Evolutionary conservation across 2,329 filamentous ascomycete species (phyloP), one percentile per base, ranked within the genome.

Genomic region (Hymenoscyphus fructigenus): DNA sequence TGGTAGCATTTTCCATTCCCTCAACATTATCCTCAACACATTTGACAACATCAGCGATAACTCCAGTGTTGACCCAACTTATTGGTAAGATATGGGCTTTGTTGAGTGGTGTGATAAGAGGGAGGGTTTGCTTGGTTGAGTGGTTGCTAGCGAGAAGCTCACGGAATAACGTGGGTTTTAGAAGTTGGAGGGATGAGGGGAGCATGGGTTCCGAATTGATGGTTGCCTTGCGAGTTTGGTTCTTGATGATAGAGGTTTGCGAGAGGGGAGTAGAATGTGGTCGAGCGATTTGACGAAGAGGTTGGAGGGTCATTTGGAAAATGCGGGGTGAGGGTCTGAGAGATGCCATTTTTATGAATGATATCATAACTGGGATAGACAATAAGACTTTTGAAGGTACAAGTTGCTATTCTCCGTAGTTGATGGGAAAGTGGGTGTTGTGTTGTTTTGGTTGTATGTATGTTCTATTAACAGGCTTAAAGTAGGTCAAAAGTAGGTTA

Each of bases 31-130:
- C 44, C n/a, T 50, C 7, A 23, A 23, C 23, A 3, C n/a, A 20
- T 50, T 50, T 50, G 17, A 50, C n/a, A 23, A 50, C 44, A 50
- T 50, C n/a, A n/a, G 44, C n/a, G 20, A 50, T 20, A 12, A 50
- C n/a, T 20, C 10, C 44, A 20, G 44, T 50, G 9, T 50, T 50
- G n/a, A 50, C 44, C 41, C 44, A 50, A 10, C 44, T n/a, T 23
- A 50, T n/a, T n/a, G 44, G 44, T 50, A 50, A 23, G n/a, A 50
- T 23, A 23, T 50, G 44, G 44, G 44, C 44, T 50, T 50, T 50
- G n/a, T n/a, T n/a, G 44, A 50, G 44, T 10, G 44, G 44, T 23
- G 44, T 50, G 44, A 23, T 50, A 1, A 50, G 10, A 6, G 44
- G n/a, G 12, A 50, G 44, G 44, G n/a, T 50, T 50, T 50, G 44